Conservation (phyloP, 768 basidiomycete genomes). For the Xanthoconium stramineum region DNA sequence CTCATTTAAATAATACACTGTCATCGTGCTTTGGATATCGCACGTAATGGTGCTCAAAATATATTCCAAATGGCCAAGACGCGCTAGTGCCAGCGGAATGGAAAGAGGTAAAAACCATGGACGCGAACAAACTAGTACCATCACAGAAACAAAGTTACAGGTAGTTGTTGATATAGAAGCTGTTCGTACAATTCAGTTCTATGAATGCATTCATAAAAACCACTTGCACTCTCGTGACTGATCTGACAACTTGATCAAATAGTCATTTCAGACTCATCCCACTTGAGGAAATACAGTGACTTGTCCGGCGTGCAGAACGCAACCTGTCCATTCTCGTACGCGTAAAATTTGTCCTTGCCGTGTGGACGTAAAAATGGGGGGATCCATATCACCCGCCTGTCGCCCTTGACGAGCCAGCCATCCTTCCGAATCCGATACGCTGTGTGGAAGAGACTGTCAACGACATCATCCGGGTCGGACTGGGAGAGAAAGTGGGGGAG, state of each 20-base stretch:
- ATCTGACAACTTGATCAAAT: too few relatives aligned
- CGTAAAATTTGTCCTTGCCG: constrained; percentile 4
- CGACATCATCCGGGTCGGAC: constrained; percentile 6
- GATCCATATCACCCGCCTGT: constrained; percentile 17
- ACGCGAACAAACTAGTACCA: too few relatives aligned
- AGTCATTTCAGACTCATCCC: not conserved
- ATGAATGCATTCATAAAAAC: not conserved
- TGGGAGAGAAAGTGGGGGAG: constrained; percentile 7
- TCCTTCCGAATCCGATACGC: constrained; percentile 17
- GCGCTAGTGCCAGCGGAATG: too few relatives aligned
- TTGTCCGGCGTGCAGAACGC: not conserved
- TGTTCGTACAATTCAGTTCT: not conserved
- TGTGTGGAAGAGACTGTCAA: constrained; percentile 5
- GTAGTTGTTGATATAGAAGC: too few relatives aligned
- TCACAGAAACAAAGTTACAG: too few relatives aligned
- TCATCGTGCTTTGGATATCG: not conserved
- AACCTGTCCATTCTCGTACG: constrained; percentile 8
- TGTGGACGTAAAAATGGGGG: not conserved
- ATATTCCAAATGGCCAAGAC: too few relatives aligned
- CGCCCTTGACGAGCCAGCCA: constrained; percentile 19
- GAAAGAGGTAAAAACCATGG: too few relatives aligned
- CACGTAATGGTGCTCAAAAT: too few relatives aligned
- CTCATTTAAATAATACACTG: not conserved
- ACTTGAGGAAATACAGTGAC: constrained; percentile 1
- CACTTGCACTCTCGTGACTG: too few relatives aligned